phyloP scores from a whole-genome alignment of 169 alveolate species.

The Plasmodium vivax region DNA sequence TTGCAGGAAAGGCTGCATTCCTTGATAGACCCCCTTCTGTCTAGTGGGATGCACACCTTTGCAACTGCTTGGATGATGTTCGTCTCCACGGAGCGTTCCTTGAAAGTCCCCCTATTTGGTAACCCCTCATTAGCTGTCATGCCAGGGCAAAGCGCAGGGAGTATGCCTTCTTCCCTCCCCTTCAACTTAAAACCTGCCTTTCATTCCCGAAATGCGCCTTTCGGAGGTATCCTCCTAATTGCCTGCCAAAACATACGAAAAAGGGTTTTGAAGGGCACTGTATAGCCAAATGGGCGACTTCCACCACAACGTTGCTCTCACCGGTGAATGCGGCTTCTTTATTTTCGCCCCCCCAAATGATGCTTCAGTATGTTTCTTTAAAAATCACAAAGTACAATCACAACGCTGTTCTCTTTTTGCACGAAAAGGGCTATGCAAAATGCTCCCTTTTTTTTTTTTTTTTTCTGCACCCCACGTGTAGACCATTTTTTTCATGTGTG shows the following conservation, averaged over 20 bases:
- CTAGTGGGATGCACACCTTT: neutral
- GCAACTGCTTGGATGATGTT: neutral
- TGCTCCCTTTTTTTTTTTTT: neutral
- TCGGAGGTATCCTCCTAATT: neutral
- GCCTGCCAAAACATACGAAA: neutral
- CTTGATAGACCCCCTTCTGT: neutral
- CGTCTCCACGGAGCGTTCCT: neutral
- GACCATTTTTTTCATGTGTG: neutral
- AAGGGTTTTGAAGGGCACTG: neutral
- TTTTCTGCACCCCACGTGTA: neutral
- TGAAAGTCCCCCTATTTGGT: neutral
- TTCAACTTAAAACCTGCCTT: neutral
- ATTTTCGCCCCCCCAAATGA: neutral
- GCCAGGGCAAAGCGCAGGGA: neutral
- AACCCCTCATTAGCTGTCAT: neutral
- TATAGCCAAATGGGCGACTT: neutral
- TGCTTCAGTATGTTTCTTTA: neutral
- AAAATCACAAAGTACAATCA: neutral
- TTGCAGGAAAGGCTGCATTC: neutral
- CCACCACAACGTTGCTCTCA: neutral
- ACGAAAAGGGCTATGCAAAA: neutral
- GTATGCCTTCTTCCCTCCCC: neutral
- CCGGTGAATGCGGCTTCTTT: neutral
- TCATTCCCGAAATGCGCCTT: neutral
- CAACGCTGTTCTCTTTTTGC: neutral